A percentile compares a stretch with the other conserved stretches of the same genome.
phyloP scores from a whole-genome alignment of 139 green algal genomes.

The Dunaliella primolecta region DNA sequence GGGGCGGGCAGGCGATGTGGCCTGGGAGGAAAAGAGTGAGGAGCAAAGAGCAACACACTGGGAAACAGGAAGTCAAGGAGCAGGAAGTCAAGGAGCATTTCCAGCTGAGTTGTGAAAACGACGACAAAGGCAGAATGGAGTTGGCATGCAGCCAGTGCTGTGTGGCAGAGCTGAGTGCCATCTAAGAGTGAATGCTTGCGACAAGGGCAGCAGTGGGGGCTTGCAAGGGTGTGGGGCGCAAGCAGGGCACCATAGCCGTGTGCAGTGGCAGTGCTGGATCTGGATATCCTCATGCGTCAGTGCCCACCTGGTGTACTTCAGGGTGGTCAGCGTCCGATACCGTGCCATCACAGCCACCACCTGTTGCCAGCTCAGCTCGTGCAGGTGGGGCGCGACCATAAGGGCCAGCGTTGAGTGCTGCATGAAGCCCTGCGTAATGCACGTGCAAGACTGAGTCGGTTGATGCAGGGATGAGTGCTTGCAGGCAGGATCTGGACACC shows the following conservation, averaged over 20 bases:
- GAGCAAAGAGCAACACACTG: neutral
- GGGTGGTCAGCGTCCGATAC: neutral
- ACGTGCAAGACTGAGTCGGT: too few species aligned
- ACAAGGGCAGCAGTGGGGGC: too few species aligned
- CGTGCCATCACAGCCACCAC: neutral
- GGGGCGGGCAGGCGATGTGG: neutral
- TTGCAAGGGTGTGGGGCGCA: too few species aligned
- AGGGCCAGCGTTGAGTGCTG: neutral
- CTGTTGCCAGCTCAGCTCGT: neutral
- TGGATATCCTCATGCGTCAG: too few species aligned
- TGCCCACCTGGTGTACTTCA: neutral
- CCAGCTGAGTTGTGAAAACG: neutral
- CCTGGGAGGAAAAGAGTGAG: neutral
- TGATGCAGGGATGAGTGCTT: too few species aligned
- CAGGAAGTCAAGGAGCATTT: neutral
- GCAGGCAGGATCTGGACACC: too few species aligned
- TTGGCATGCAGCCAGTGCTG: too few species aligned
- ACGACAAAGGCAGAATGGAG: neutral
- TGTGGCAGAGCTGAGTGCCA: too few species aligned
- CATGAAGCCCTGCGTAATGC: neutral
- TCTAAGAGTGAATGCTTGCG: too few species aligned
- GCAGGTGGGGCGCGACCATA: neutral
- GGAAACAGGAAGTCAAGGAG: neutral
- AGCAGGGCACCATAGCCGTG: too few species aligned
- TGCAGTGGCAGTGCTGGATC: too few species aligned